Evolutionary conservation across 202 grass and related monocot genomes (phyloP).

Genomic region (Bolboschoenoplectus hybrid): DNA sequence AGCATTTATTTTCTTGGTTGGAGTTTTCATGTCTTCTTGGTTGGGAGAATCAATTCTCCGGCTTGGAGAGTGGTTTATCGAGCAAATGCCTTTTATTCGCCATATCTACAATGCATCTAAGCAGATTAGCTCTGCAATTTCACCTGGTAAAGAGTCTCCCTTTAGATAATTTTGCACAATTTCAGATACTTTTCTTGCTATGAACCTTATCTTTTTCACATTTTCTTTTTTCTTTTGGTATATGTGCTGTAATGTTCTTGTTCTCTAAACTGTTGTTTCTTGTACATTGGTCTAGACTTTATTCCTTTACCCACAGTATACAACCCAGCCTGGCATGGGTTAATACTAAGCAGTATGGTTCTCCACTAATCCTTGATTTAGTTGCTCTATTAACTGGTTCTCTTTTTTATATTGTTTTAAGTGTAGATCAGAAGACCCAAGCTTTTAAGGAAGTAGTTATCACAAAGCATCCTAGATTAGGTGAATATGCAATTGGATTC

Average conservation of each 20-base stretch:
- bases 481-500: constrained; percentile 93
- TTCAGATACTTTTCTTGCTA: neutral
- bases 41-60: constrained; percentile 68
- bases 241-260: neutral
- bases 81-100: constrained; percentile 78
- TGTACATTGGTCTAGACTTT: neutral
- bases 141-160: constrained; percentile 59
- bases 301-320: neutral
- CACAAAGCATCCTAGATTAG: constrained; percentile 80
- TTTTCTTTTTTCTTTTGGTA: constrained; percentile 24
- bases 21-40: constrained; percentile 93
- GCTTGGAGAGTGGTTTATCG: constrained; percentile 87
- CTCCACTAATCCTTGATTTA: constrained; percentile 22
- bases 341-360: constrained; percentile 21
- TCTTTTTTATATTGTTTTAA: constrained; percentile 20
- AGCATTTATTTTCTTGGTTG: constrained; percentile 83
- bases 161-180: constrained; percentile 15
- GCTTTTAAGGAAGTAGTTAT: constrained; percentile 93
- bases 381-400: neutral
- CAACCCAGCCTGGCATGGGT: neutral
- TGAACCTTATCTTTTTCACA: constrained; percentile 13
- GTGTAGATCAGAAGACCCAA: constrained; percentile 83
- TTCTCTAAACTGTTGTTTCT: constrained; percentile 20
- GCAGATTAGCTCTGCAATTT: constrained; percentile 90
- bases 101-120: constrained; percentile 93